Evolutionary conservation across 805 yeast genomes (phyloP).

Genomic region (Ogataea haglerorum): DNA sequence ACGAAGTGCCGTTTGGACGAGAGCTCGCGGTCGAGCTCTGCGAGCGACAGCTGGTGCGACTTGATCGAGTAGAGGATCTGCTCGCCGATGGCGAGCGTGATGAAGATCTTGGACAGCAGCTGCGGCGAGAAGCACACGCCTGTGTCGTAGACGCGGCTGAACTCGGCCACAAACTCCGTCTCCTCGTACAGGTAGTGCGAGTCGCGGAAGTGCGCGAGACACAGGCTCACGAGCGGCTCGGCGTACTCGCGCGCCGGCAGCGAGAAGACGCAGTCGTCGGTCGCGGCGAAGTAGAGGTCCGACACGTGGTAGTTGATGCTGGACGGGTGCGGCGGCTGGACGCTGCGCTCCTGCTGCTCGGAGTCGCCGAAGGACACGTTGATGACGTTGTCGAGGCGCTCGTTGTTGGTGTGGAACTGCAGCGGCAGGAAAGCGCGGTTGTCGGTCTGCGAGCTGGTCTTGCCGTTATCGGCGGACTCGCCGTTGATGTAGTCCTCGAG

Average conservation of each 20-base stretch:
- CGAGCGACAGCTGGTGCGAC: constrained; percentile 19
- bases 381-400: constrained; percentile 25
- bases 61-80: constrained; percentile 21
- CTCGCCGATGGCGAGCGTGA: constrained; percentile 28
- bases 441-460: constrained; percentile 12
- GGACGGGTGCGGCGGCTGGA: constrained; percentile 7
- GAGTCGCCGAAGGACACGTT: constrained; percentile 29
- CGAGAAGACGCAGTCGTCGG: constrained; percentile 7
- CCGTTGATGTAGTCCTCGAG: constrained; percentile 22
- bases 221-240: constrained; percentile 16
- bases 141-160: constrained; percentile 21
- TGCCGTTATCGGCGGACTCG: background rate
- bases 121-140: constrained; percentile 18
- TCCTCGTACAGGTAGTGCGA: constrained; percentile 27
- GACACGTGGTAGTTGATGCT: constrained; percentile 19
- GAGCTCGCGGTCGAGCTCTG: constrained; percentile 16
- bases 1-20: constrained; percentile 16
- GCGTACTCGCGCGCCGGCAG: constrained; percentile 18
- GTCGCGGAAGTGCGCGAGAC: constrained; percentile 19
- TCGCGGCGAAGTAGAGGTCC: constrained; percentile 16
- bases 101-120: constrained; percentile 16
- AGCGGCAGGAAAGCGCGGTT: constrained; percentile 19
- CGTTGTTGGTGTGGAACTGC: constrained; percentile 21
- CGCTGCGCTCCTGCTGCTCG: constrained; percentile 15
- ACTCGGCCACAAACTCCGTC: constrained; percentile 16